Evolutionary conservation across 106 monocot genomes (phyloP).

Genomic region (Iris macrosiphon): DNA sequence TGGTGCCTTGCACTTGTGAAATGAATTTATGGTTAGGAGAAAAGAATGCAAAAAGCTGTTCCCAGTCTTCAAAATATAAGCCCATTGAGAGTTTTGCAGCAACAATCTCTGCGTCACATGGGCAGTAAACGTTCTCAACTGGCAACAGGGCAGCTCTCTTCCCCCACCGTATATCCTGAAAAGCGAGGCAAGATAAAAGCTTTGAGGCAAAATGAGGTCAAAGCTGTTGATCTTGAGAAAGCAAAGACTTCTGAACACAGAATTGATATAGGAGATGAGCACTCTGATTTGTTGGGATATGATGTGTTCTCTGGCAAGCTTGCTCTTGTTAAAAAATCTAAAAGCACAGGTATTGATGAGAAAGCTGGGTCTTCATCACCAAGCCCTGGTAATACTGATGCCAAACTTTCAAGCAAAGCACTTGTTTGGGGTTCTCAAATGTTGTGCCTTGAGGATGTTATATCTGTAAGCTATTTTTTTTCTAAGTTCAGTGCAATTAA

Average conservation of each 20-base stretch:
- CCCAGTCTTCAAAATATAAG: conserved; percentile 32
- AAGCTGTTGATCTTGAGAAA: conserved; percentile 29
- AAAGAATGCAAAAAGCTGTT: conserved; percentile 44
- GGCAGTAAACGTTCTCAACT: conserved; percentile 43
- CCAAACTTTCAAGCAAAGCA: conserved; percentile 86
- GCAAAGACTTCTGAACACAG: conserved; percentile 56
- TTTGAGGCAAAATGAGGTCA: conserved; percentile 21
- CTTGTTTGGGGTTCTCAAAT: conserved; percentile 78
- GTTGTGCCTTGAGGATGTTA: conserved; percentile 72
- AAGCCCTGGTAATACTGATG: conserved; percentile 37
- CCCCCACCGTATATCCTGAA: conserved; percentile 60
- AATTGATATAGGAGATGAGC: conserved; percentile 83
- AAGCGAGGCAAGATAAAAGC: conserved; percentile 49
- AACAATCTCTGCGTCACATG: conserved; percentile 30
- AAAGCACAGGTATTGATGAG: conserved; percentile 18
- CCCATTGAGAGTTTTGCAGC: conserved; percentile 34
- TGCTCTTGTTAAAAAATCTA: conserved; percentile 50
- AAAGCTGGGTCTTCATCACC: conserved; percentile 27
- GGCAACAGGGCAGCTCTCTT: conserved; percentile 51
- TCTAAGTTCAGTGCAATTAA: too few species aligned
- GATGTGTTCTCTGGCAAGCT: conserved; percentile 87
- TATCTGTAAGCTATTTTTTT: conserved; percentile 68
- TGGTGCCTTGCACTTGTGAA: conserved; percentile 4
- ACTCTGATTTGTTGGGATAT: conserved; percentile 77
- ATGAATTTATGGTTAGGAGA: conserved; percentile 10